Conservation (phyloP, 202 grass and related monocot species). For the Alloteropsis angusta region DNA sequence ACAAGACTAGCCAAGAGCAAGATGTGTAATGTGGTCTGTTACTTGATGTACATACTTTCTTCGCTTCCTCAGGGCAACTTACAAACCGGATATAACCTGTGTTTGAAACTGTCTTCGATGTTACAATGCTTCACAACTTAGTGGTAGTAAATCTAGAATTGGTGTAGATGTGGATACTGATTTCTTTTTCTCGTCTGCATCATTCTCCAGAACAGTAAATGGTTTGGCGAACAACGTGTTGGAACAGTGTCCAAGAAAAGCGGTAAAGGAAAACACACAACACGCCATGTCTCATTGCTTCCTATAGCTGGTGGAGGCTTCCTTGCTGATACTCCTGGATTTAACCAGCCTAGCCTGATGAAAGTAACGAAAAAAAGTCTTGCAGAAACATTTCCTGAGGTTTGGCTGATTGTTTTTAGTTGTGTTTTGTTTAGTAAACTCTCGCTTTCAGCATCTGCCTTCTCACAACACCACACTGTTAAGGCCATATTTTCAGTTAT, state of each 20-base stretch:
- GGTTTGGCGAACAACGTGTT: conserved; percentile 93
- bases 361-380: conserved; percentile 85
- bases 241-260: conserved; percentile 90
- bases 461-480: neutral
- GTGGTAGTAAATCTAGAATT: neutral
- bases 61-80: neutral
- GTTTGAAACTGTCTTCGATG: conserved; percentile 2
- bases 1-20: too few relatives aligned
- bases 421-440: neutral
- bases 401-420: conserved; percentile 14
- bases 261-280: conserved; percentile 92
- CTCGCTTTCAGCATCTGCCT: neutral
- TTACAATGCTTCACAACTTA: neutral
- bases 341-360: conserved; percentile 87
- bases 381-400: conserved; percentile 76
- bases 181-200: conserved; percentile 12
- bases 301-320: conserved; percentile 68
- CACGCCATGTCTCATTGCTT: conserved; percentile 86
- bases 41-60: neutral
- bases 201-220: conserved; percentile 64
- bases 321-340: conserved; percentile 91
- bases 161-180: neutral
- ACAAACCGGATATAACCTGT: neutral
- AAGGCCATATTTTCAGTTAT: neutral
- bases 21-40: too few relatives aligned